Evolutionary conservation across 2,329 filamentous ascomycete genomes (phyloP), one percentile per base, ranked within the genome.

Genomic region (Metarhizium guizhouense): DNA sequence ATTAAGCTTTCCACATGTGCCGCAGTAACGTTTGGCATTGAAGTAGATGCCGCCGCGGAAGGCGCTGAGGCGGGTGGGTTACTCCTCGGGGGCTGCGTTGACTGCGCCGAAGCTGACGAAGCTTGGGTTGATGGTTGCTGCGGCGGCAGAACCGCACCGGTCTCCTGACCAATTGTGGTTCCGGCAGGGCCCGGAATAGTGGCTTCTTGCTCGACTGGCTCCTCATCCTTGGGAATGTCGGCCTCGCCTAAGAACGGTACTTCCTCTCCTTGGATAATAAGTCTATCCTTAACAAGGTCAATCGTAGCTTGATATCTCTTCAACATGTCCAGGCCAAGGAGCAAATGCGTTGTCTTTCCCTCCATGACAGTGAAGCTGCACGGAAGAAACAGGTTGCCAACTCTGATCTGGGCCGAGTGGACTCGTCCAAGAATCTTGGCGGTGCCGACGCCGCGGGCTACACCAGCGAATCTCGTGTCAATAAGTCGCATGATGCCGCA

Each of bases 341-440:
- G 81, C 18, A 99, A 78, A 68, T 97, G 94, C 29, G 99, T 94
- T 53, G 90, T 85, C 72, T 97, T 99, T 61, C 94, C 94, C 74
- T 99, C 94, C 94, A 99, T 99, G 67, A 99, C 94, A 3, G 94
- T 99, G 71, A 99, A 99, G 57, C 91, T 94, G 74, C 92, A 97
- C 3, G 93, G 87, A 63, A 99, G 78, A 68, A 90, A 91, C 59
- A 93, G 82, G 47, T 81, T 84, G 54, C 93, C 94, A 62, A 99
- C 94, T 71, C 90, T 93, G 71, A 99, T 95, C 71, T 93, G 90
- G 10, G 94, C 94, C 25, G 90, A 90, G 71, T 99, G 94, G 3
- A 99, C 94, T 53, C 94, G 89, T 36, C 94, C 94, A 20, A 99
- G 85, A 63, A 99, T 97, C 56, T 86, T 88, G 29, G 94, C 94